These are phyloP conservation scores for Talaromyces thailandensis DNA, from an alignment of 495 filamentous ascomycete species.

Conservation along the genomic window DNA sequence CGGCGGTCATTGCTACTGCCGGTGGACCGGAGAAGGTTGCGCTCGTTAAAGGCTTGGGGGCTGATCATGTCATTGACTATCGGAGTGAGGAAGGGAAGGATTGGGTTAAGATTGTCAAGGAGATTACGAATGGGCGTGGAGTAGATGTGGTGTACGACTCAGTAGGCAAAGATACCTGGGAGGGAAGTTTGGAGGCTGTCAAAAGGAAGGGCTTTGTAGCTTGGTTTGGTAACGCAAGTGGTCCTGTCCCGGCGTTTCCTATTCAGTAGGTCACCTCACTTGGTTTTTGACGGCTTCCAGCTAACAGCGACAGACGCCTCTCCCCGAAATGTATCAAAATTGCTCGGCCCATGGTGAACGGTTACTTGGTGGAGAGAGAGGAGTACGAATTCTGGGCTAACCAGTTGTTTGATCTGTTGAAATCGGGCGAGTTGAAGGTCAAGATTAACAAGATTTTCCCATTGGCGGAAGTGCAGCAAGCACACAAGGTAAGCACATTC, in stretches of 20 bases:
- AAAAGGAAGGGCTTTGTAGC: conserved; percentile 77
- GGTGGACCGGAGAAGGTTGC: conserved; percentile 63
- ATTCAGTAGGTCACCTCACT: conserved; percentile 41
- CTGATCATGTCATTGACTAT: conserved; percentile 67
- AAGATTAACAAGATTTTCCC: conserved; percentile 75
- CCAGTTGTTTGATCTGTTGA: conserved; percentile 67
- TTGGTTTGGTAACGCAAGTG: conserved; percentile 84
- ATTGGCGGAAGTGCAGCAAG: conserved; percentile 64
- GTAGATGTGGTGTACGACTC: conserved; percentile 81
- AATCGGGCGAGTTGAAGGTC: conserved; percentile 58
- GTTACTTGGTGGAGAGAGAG: conserved; percentile 66
- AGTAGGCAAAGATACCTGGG: conserved; percentile 83
- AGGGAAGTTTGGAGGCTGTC: conserved; percentile 67
- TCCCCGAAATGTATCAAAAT: conserved; percentile 73
- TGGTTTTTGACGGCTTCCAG: background rate
- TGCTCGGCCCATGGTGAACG: conserved; percentile 62
- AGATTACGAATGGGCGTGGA: conserved; percentile 62
- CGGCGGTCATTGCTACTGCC: conserved; percentile 76
- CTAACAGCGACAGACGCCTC: conserved; percentile 33
- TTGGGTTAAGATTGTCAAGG: conserved; percentile 54
- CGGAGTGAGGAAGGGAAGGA: conserved; percentile 54
- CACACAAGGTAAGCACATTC: conserved; percentile 46
- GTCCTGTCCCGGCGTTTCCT: conserved; percentile 66
- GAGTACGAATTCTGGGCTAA: conserved; percentile 64
- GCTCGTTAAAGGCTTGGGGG: conserved; percentile 58